These are phyloP conservation scores for Pestalotiopsis fici DNA, from an alignment of 2,329 filamentous ascomycete genomes.

Conservation along the genomic window DNA sequence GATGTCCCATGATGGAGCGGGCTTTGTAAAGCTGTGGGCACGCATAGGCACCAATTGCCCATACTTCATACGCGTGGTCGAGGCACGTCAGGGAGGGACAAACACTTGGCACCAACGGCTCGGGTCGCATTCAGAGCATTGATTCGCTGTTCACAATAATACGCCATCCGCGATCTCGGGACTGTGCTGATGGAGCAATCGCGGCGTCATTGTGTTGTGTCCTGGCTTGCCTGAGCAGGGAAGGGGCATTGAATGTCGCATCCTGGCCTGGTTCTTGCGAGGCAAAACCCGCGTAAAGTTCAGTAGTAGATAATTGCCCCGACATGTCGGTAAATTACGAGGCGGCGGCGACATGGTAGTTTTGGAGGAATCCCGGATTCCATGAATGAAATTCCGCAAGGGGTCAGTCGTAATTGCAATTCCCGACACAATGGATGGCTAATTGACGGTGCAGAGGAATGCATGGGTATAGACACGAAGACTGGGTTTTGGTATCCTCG, in stretches of 20 bases:
- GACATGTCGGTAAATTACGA: not conserved
- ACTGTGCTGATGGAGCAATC: not conserved
- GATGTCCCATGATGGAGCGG: not conserved
- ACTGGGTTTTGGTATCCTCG: not conserved
- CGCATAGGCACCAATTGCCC: not conserved
- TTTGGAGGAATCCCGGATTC: not conserved
- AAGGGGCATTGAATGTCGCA: not conserved
- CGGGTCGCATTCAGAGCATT: not conserved
- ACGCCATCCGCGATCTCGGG: slow-evolving; percentile 1
- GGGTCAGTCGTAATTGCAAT: not conserved
- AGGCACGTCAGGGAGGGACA: not conserved
- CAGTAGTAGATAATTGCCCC: not conserved
- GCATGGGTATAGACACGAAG: not conserved
- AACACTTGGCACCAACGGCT: not conserved
- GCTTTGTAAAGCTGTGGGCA: not conserved
- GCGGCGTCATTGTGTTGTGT: not conserved
- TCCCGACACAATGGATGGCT: not conserved
- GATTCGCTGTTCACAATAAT: not conserved
- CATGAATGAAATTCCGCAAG: not conserved
- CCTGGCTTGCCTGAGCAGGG: not conserved
- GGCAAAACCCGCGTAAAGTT: not conserved
- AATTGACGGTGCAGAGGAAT: not conserved
- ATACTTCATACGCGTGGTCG: not conserved
- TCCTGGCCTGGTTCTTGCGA: not conserved
- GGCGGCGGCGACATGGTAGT: not conserved